These are phyloP conservation scores for Diplogelasinospora grovesii DNA, from an alignment of 495 filamentous ascomycete species.

Conservation along the genomic window DNA sequence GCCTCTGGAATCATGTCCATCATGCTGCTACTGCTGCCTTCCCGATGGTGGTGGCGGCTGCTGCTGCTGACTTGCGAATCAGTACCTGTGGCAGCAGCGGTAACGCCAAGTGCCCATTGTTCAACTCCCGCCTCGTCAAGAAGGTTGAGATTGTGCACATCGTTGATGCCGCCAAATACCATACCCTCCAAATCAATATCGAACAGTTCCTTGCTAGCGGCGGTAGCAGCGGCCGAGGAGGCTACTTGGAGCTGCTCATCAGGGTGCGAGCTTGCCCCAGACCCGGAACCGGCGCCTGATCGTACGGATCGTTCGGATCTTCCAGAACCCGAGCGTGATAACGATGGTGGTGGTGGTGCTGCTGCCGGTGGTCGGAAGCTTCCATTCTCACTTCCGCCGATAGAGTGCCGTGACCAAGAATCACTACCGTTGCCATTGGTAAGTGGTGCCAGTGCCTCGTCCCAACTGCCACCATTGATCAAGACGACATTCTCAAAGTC, in stretches of 20 bases:
- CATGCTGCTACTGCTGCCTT: slow-evolving; percentile 7
- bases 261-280: slow-evolving; percentile 16
- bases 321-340: slow-evolving; percentile 14
- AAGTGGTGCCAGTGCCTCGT: slow-evolving; percentile 64
- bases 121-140: slow-evolving; percentile 28
- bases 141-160: slow-evolving; percentile 28
- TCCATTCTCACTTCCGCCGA: slow-evolving; percentile 12
- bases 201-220: slow-evolving; percentile 35
- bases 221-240: slow-evolving; percentile 37
- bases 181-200: slow-evolving; percentile 33
- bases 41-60: no score
- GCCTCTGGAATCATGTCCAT: slow-evolving; percentile 15
- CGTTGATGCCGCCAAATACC: slow-evolving; percentile 27
- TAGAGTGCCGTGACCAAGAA: slow-evolving; percentile 36
- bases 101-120: slow-evolving; percentile 47
- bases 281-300: slow-evolving; percentile 13
- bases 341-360: no score
- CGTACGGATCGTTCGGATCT: no score
- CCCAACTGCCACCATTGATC: slow-evolving; percentile 58
- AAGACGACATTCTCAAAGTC: slow-evolving; percentile 64
- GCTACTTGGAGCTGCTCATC: slow-evolving; percentile 25
- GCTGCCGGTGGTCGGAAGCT: slow-evolving; percentile 15
- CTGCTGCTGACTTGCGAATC: slow-evolving; percentile 17
- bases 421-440: slow-evolving; percentile 33
- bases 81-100: slow-evolving; percentile 34